These are phyloP conservation scores for Torulaspora pretoriensis DNA, from an alignment of 1,139 yeast genomes.

Conservation along the genomic window DNA sequence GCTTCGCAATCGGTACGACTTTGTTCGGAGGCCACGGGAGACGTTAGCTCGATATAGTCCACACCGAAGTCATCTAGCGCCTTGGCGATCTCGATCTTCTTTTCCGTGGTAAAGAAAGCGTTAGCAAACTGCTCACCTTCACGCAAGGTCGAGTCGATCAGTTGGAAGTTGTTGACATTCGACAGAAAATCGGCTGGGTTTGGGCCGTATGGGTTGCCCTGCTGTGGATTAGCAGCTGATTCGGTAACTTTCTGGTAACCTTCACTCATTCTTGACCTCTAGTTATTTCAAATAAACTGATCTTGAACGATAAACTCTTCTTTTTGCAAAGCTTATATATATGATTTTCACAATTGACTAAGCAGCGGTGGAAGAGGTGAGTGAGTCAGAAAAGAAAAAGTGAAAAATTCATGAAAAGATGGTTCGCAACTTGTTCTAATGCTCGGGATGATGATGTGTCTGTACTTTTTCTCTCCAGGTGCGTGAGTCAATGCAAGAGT, in stretches of 20 bases:
- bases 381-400: slow-evolving; percentile 2
- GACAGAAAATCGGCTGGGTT: slow-evolving; percentile 90
- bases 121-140: slow-evolving; percentile 99
- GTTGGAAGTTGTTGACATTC: slow-evolving; percentile 82
- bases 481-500: not conserved
- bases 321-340: not conserved
- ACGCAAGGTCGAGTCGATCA: slow-evolving; percentile 92
- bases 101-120: slow-evolving; percentile 91
- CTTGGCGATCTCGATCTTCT: slow-evolving; percentile 95
- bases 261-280: slow-evolving; percentile 9
- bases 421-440: not conserved
- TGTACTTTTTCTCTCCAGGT: not conserved
- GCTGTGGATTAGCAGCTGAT: slow-evolving; percentile 36
- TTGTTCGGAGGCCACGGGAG: slow-evolving; percentile 97
- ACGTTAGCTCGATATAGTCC: slow-evolving; percentile 93
- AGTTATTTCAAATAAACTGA: not conserved
- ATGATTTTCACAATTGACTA: not conserved
- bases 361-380: not conserved
- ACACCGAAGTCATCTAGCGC: slow-evolving; percentile 97
- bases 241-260: slow-evolving; percentile 49
- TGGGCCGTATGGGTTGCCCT: slow-evolving; percentile 84
- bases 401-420: not conserved
- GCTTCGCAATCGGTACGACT: slow-evolving; percentile 93
- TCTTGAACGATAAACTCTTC: too few species aligned
- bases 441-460: not conserved